Evolutionary conservation across 805 yeast species (phyloP).

Genomic region (Cyberlindnera xylosilytica): DNA sequence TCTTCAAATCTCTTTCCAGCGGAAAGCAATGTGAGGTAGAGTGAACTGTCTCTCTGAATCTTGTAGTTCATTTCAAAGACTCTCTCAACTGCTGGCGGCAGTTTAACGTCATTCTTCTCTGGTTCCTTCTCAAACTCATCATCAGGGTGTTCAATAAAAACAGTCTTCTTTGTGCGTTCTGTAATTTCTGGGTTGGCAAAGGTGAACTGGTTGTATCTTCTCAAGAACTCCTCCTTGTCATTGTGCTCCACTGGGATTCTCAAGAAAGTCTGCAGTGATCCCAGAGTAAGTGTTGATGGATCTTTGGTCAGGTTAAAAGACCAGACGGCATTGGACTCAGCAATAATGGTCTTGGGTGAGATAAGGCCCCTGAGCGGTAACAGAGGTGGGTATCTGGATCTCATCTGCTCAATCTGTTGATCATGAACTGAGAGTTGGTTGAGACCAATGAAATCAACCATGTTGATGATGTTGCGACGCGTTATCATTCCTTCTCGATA

Average conservation of each 20-base stretch:
- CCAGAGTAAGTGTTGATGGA: constrained; percentile 41
- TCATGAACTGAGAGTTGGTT: constrained; percentile 19
- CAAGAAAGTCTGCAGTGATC: constrained; percentile 49
- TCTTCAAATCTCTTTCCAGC: constrained; percentile 62
- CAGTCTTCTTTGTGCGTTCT: not conserved
- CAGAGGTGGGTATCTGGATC: constrained; percentile 53
- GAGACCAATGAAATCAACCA: constrained; percentile 36
- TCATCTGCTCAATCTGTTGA: constrained; percentile 14
- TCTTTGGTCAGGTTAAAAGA: constrained; percentile 43
- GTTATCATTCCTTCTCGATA: constrained; percentile 45
- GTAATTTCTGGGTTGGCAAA: constrained; percentile 26
- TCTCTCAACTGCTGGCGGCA: constrained; percentile 15
- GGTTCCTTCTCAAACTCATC: too few species aligned
- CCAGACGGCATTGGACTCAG: constrained; percentile 81
- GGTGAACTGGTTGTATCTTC: constrained; percentile 35
- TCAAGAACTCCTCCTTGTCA: constrained; percentile 33
- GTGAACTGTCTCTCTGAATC: constrained; percentile 20
- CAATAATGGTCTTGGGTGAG: constrained; percentile 43
- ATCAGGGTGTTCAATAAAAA: constrained; percentile 18
- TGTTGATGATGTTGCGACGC: constrained; percentile 43
- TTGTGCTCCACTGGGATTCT: constrained; percentile 41
- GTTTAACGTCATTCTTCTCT: constrained; percentile 11
- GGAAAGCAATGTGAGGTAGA: constrained; percentile 22
- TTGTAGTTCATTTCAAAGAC: constrained; percentile 10
- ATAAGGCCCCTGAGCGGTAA: constrained; percentile 53